A percentile compares a stretch with the other conserved stretches of the same genome.
These are phyloP conservation scores for Candida boleticola DNA, from an alignment of 805 yeast genomes.

Conservation along the genomic window DNA sequence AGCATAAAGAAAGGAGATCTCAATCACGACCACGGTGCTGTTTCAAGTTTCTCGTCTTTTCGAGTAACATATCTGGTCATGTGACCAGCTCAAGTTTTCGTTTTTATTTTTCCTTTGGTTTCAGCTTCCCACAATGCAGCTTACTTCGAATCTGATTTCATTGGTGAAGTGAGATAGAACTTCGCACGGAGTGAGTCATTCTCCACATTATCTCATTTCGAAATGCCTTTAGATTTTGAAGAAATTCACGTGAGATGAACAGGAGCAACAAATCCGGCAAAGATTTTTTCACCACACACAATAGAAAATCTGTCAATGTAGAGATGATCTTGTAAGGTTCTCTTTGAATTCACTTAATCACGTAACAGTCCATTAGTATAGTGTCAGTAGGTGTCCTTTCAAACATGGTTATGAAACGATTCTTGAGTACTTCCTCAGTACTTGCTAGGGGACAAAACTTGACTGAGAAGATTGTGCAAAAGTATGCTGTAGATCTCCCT, in stretches of 20 bases:
- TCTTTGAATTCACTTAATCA: too few relatives aligned
- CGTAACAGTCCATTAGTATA: too few relatives aligned
- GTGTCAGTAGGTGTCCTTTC: too few relatives aligned
- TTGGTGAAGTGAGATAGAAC: constrained; percentile 2
- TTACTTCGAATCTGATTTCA: neutral
- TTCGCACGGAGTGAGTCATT: constrained; percentile 4
- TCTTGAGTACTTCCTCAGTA: constrained; percentile 15
- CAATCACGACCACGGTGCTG: too few relatives aligned
- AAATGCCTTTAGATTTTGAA: neutral
- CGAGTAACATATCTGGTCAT: too few relatives aligned
- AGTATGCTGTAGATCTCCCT: constrained; percentile 83
- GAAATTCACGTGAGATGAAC: constrained; percentile 1
- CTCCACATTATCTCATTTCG: too few relatives aligned
- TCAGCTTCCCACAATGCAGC: too few relatives aligned
- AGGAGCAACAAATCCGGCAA: neutral
- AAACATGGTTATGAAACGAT: constrained; percentile 10
- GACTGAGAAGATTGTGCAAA: constrained; percentile 94
- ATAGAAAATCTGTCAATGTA: too few relatives aligned
- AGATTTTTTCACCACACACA: neutral
- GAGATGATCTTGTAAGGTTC: too few relatives aligned
- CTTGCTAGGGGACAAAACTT: constrained; percentile 66
- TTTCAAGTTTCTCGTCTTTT: too few relatives aligned
- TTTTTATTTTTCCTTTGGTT: too few relatives aligned
- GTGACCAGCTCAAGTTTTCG: too few relatives aligned
- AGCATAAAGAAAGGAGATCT: neutral